Base-by-base conservation (phyloP, 192 early-diverging fungal species). In the Podila horticola region DNA sequence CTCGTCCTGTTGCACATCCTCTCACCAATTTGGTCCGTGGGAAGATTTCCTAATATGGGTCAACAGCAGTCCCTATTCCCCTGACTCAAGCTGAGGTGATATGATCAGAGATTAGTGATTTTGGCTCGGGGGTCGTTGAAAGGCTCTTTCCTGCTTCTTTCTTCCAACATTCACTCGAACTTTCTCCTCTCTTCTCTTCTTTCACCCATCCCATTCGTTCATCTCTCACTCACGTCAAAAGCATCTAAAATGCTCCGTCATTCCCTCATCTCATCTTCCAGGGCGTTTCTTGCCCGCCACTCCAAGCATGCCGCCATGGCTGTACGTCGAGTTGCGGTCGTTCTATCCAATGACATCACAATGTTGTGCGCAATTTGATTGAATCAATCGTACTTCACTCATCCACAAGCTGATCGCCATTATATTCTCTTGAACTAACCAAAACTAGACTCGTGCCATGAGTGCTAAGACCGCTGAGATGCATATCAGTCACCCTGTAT, bases 221-320 rank as follows among this genome's bases (percentile, higher is more conserved):
- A 26, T 30, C 20, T 61, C 0, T 17, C 59, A 61, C 30, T 26
- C 29, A 19, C 17, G 4, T 19, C 9, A 19, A 61, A 4, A 8
- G 5, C 59, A 61, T 61, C 31, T 51, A 58, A 34, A 30, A 81
- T 81, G 77, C 67, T 81, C 66, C 77, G 77, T 34, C 71, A 81
- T 38, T 55, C 77, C 58, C 77, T 81, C 20, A 41, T 73, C 67
- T 68, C 30, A 7, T 30, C 77, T 10, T 72, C 77, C 26, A 55
- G 66, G 52, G 62, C 77, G 15, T 29, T 81, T 29, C 77, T 81
- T 24, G 62, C 66, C 29, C 74, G 64, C 52, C 58, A 52, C 13
- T 20, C 77, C 41, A 64, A 60, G 57, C 10, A 68, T 13, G 31
- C 64, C 31, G 26, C 50, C 62, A 73, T 81, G 66, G 71, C 71